Evolutionary conservation across 2,329 filamentous ascomycete genomes (phyloP), one percentile per base, ranked within the genome.

Genomic region (Xylaria multiplex): DNA sequence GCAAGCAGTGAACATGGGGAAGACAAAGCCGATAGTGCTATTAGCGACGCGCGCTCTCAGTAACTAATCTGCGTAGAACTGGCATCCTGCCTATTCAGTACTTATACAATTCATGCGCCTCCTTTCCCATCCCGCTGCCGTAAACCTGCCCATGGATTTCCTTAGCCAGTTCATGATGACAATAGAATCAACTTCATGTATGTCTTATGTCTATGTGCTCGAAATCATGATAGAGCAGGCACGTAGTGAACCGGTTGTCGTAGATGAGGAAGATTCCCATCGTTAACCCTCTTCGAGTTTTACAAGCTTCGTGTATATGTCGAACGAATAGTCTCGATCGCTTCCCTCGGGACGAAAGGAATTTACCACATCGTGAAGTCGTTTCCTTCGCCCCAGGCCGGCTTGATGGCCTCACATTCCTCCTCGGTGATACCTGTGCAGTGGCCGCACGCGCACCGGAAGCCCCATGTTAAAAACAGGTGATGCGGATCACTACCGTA

Each of bases 401-500:
- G 2, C 22, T 42, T 9, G 14, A 52, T 43, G 16, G 46, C 62
- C 13, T 59, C 55, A 40, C 19, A 46, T 2, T 72, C 60, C 0
- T 53, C 65, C 4, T 74, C 68, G 1, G 71, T 57, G 32, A 73
- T 48, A 0, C 69, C 65, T 2, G 13, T 27, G 63, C 86, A 88
- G 1, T 75, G 78, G 11, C 82, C 82, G 59, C 86, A 88, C 3
- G 74, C 68, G 71, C 86, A 88, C 2, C 79, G 73, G 64, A 88
- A 88, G 0, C 86, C 86, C 69, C 84, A 88, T 9, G 78, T 77
- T 6, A 72, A 62, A 32, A 79, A 81, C 0, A 88, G 75, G 3
- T 77, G 69, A 1, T 65, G 55, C 0, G 82, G 80, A 1, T 74
- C 74, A 0, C 67, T 70, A 0, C 81, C 81, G 61, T 88, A 88